Percentiles rank a stretch among this genome's conserved stretches.
Evolutionary conservation across 331 rosid genomes (phyloP).

Genomic region (Arachis monticola): DNA sequence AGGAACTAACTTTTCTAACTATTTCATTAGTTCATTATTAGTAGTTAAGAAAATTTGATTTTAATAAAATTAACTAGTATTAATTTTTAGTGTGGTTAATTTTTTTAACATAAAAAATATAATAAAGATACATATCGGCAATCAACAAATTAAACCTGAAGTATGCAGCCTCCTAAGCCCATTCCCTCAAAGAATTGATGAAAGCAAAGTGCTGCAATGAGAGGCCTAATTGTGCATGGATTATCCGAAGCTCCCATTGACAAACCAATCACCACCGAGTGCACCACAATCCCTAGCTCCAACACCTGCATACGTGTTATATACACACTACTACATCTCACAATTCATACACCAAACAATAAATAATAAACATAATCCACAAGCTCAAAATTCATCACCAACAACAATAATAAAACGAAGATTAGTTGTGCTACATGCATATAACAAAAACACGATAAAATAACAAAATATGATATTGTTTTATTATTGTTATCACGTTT

Average conservation of each 20-base stretch:
- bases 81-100: no score
- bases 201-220: constrained; percentile 77
- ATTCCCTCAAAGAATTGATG: constrained; percentile 83
- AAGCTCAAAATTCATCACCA: no score
- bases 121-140: neutral
- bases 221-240: constrained; percentile 32
- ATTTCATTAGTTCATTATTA: neutral
- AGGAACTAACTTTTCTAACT: no score
- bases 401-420: neutral
- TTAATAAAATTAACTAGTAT: neutral
- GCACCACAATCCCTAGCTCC: constrained; percentile 78
- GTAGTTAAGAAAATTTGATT: no score
- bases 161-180: constrained; percentile 81
- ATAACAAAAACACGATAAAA: no score
- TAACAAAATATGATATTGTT: no score
- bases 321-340: neutral
- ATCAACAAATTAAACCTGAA: constrained; percentile 52
- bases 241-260: constrained; percentile 78
- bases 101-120: neutral
- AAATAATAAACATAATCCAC: neutral
- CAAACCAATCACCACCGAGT: constrained; percentile 82
- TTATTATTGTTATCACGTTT: no score
- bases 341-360: neutral
- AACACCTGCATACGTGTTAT: constrained; percentile 50
- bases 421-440: neutral